Base-by-base conservation (phyloP, 2,329 filamentous ascomycete genomes). In the Graphilbum sp. region DNA sequence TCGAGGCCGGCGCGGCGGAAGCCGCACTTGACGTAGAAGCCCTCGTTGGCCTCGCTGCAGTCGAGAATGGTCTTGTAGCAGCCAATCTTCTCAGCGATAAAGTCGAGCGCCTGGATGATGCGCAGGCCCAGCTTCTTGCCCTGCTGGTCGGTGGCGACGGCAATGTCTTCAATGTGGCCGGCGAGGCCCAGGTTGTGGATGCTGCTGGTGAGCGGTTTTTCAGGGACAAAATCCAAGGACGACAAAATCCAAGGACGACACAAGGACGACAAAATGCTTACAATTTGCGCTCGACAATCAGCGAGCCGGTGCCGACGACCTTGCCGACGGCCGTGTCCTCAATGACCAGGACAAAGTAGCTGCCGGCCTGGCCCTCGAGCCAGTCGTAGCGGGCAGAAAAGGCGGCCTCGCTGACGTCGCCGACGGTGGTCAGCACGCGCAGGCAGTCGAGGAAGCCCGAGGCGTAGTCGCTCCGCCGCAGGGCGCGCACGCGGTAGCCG, bases 1-100 rank as follows among this genome's bases (percentile, higher is more conserved):
- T 98, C 84, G 40, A 95, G 63, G 15, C 90, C 90, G 21, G 86
- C 88, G 44, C 85, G 69, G 61, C 85, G 80, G 60, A 93, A 96
- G 41, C 88, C 88, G 60, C 90, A 96, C 69, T 96, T 96, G 58
- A 94, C 70, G 58, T 98, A 98, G 66, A 98, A 96, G 18, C 87
- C 88, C 59, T 94, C 86, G 57, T 96, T 98, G 50, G 80, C 75
- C 60, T 95, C 88, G 47, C 82, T 92, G 66, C 90, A 98, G 60
- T 96, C 88, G 46, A 96, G 72, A 49, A 98, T 96, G 47, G 77
- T 86, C 79, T 90, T 96, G 62, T 96, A 96, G 62, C 88, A 96
- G 39, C 88, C 90, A 41, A 90, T 78, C 55, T 85, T 73, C 55
- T 84, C 75, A 39, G 87, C 86, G 43, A 96, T 77, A 54, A 70